Percentiles rank a stretch among this genome's conserved stretches.
Evolutionary conservation across 306 rosid genomes (phyloP).

Genomic region (Trifolium fragiferum): DNA sequence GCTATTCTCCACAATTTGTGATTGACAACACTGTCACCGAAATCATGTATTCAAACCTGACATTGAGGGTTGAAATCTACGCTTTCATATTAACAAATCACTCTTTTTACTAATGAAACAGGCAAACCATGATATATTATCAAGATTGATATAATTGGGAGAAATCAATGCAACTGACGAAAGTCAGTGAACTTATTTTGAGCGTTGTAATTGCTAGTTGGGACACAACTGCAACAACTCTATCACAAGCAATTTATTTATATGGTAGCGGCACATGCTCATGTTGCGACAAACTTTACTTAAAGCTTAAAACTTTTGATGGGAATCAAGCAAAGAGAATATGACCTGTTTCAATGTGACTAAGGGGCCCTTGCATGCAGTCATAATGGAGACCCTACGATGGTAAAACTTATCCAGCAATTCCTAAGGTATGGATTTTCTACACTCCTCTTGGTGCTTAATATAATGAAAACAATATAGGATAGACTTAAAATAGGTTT

Average conservation of each 20-base stretch:
- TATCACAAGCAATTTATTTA: conserved; percentile 72
- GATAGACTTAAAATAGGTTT: background rate
- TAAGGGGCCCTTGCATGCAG: background rate
- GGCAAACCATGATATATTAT: conserved; percentile 78
- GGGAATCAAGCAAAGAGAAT: background rate
- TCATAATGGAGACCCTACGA: background rate
- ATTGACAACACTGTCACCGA: too few species aligned
- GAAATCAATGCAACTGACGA: conserved; percentile 62
- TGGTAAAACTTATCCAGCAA: background rate
- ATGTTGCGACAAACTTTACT: conserved; percentile 6
- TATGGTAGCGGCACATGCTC: conserved; percentile 62
- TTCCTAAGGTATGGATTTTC: too few species aligned
- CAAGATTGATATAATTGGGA: conserved; percentile 79
- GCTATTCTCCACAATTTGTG: too few species aligned
- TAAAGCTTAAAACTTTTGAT: background rate
- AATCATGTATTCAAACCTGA: background rate
- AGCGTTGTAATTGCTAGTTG: conserved; percentile 82
- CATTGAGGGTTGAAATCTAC: background rate
- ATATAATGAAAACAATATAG: background rate
- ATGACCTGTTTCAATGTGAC: background rate
- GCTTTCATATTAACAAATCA: background rate
- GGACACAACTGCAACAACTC: conserved; percentile 82
- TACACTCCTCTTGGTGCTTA: background rate
- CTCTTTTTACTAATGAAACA: conserved; percentile 34
- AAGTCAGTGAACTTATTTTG: conserved; percentile 61